phyloP scores from a whole-genome alignment of 768 basidiomycete genomes.

The Termitomyces sp. region DNA sequence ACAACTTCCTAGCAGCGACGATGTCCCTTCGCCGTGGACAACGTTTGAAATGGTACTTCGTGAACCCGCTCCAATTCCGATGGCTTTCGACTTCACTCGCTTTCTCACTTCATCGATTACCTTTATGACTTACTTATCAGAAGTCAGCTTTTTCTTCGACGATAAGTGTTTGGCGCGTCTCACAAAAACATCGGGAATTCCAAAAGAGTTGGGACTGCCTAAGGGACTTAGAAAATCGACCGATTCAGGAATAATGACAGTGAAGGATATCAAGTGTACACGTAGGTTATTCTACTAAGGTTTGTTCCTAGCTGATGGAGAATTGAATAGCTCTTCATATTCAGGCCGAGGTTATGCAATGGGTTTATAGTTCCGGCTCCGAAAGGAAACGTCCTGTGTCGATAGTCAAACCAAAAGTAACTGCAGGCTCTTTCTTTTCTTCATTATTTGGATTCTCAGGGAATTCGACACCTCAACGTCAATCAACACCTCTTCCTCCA shows the following conservation, averaged over 20 bases:
- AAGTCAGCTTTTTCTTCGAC: conserved; percentile 81
- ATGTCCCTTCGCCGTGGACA: conserved; percentile 56
- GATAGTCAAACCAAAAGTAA: conserved; percentile 27
- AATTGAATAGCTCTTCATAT: conserved; percentile 59
- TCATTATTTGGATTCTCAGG: conserved; percentile 37
- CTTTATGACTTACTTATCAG: conserved; percentile 78
- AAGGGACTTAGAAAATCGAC: conserved; percentile 53
- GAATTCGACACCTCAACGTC: conserved; percentile 29
- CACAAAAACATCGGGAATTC: conserved; percentile 52
- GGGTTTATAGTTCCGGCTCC: conserved; percentile 64
- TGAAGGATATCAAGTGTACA: conserved; percentile 57
- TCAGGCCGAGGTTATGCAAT: conserved; percentile 74
- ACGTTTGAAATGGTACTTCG: conserved; percentile 86
- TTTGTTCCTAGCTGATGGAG: conserved; percentile 3
- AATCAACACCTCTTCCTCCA: conserved; percentile 26
- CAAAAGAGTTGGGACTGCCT: conserved; percentile 47
- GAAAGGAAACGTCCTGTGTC: conserved; percentile 43
- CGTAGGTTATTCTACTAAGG: conserved; percentile 34
- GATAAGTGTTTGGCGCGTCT: conserved; percentile 65
- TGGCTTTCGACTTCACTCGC: conserved; percentile 80
- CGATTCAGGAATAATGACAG: conserved; percentile 59
- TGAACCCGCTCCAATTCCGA: conserved; percentile 74
- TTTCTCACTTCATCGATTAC: conserved; percentile 91
- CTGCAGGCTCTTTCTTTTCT: conserved; percentile 41
- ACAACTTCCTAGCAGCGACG: conserved; percentile 37